Base-by-base conservation (phyloP, 257 asterid genomes). In the Solanum rostratum region DNA sequence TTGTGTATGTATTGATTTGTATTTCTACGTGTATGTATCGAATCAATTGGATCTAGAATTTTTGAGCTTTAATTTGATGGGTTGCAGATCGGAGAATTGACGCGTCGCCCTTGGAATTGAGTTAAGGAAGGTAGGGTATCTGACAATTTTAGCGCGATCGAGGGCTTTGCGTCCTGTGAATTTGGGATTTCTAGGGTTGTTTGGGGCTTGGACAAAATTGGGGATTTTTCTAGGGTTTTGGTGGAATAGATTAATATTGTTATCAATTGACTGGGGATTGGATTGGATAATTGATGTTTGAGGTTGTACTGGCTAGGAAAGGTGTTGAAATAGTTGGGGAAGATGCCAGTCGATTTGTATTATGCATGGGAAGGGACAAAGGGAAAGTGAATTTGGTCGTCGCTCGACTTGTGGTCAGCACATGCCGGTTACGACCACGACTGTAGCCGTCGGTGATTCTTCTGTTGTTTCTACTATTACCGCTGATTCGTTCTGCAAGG, bases 351-450 rank as follows among this genome's bases (percentile, higher is more conserved):
- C 79, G 79, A 57, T 68, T 87, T 83, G 86, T 85, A 88, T 88
- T 89, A 88, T 88, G 90, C 90, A 85, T 88, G 89, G 93, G 90
- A 90, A 91, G 90, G 88, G 86, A 90, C 89, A 81, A 90, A 86
- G 84, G 88, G 91, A 86, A 85, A 89, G 89, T 65, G 85, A 88
- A 84, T 83, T 85, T 81, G 85, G 88, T 88, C 85, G 84, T 84
- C 86, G 57, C 15, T 45, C 37, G 69, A 68, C 83, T 84, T 66
- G 73, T 84, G 83, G 91, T 85, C 87, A 79, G 91, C 90, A 89
- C 86, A 91, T 91, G 92, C 92, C 85, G 80, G 87, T 87, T 83
- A 82, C 85, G 74, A 80, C 85, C 84, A 83, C 84, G 81, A 76
- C 85, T 71, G 84, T 88, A 85, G 84, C 86, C 62, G 86, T 82